Conservation (phyloP, 2,329 filamentous ascomycete genomes). For the Calonectria pseudoturangicola region DNA sequence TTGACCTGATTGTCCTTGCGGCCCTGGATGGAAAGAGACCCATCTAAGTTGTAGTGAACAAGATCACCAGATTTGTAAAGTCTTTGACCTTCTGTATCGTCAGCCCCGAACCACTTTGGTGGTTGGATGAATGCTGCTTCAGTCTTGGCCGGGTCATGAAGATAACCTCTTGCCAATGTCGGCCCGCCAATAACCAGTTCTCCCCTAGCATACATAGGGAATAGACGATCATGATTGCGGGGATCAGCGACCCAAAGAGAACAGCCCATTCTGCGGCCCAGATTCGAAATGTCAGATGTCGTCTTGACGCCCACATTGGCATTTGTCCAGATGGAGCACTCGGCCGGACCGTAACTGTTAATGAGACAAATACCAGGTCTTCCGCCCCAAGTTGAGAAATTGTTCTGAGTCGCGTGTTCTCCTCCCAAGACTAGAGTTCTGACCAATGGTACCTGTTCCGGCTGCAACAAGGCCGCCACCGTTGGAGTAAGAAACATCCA, state of each 20-base stretch:
- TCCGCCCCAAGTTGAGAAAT: not conserved
- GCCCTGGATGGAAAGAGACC: not conserved
- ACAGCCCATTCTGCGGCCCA: not conserved
- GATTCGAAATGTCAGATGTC: not conserved
- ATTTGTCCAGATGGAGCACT: conserved; percentile 7
- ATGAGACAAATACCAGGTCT: conserved; percentile 18
- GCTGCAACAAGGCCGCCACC: conserved; percentile 1
- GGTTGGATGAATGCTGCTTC: conserved; percentile 16
- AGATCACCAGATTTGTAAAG: conserved; percentile 18
- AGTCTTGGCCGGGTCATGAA: not conserved
- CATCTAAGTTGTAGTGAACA: not conserved
- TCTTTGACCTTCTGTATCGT: not conserved
- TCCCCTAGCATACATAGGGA: conserved; percentile 9
- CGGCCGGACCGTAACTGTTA: conserved; percentile 4
- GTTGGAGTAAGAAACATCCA: conserved; percentile 13
- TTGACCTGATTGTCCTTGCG: conserved; percentile 13
- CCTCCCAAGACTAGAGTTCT: conserved; percentile 6
- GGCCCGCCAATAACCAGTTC: conserved; percentile 1
- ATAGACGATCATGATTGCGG: not conserved
- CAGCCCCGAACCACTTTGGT: not conserved
- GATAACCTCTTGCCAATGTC: not conserved
- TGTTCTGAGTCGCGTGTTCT: not conserved
- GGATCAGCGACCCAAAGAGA: conserved; percentile 4
- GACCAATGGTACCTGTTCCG: not conserved
- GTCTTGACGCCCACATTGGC: not conserved